phyloP scores from a whole-genome alignment of 2,329 filamentous ascomycete species.

The Trichoderma aggressivum region DNA sequence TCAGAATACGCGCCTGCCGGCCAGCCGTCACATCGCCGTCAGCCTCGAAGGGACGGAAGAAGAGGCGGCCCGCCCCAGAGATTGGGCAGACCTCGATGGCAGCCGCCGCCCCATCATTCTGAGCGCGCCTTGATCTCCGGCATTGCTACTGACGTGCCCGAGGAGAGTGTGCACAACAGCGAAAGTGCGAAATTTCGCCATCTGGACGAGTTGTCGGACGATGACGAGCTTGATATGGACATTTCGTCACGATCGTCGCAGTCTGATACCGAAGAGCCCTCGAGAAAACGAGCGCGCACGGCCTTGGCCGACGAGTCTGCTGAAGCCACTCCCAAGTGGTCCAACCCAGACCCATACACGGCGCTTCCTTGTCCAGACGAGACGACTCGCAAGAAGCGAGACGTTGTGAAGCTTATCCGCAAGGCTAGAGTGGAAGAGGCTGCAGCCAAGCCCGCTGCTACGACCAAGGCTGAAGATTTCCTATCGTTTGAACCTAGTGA shows the following conservation, averaged over 20 bases:
- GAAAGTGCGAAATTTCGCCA: conserved; percentile 51
- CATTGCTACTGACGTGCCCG: conserved; percentile 39
- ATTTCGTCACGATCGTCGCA: conserved; percentile 43
- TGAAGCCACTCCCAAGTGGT: conserved; percentile 72
- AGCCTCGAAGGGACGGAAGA: conserved; percentile 26
- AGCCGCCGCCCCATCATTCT: conserved; percentile 40
- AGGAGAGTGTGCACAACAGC: conserved; percentile 46
- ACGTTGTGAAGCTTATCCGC: conserved; percentile 86
- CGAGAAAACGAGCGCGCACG: conserved; percentile 35
- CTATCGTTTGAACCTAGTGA: conserved; percentile 77
- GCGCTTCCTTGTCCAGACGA: conserved; percentile 78
- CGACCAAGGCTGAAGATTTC: conserved; percentile 71
- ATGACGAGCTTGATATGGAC: conserved; percentile 63
- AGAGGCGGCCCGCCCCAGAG: conserved; percentile 26
- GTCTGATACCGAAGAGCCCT: conserved; percentile 38
- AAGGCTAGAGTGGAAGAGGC: conserved; percentile 71
- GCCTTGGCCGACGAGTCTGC: conserved; percentile 32
- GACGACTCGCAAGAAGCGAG: conserved; percentile 68
- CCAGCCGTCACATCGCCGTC: conserved; percentile 23
- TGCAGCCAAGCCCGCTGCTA: conserved; percentile 45
- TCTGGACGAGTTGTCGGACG: conserved; percentile 58
- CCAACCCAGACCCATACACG: conserved; percentile 92
- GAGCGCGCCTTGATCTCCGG: conserved; percentile 50
- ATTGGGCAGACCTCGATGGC: conserved; percentile 33
- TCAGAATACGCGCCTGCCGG: conserved; percentile 31